A percentile compares a stretch with the other conserved stretches of the same genome.
Evolutionary conservation across 352 stramenopile genomes (phyloP).

Genomic region (Pythium dissimile): DNA sequence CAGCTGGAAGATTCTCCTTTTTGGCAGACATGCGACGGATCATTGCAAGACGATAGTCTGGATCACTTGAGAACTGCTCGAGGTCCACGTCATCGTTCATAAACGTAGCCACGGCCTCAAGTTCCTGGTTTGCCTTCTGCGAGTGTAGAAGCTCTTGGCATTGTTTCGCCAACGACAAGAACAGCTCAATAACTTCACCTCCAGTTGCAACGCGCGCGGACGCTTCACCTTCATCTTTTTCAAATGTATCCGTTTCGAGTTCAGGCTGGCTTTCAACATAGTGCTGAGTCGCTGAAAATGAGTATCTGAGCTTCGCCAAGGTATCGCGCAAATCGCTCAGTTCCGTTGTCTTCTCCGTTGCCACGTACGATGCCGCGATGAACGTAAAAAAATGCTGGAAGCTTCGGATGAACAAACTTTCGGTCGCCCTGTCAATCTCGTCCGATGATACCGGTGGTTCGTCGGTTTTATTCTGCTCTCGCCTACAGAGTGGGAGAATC

Average conservation of each 20-base stretch:
- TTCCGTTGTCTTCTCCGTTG: neutral
- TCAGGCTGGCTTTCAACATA: neutral
- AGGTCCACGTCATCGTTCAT: conserved; percentile 60
- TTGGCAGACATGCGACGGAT: conserved; percentile 51
- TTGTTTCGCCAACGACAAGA: conserved; percentile 28
- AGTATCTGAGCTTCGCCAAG: conserved; percentile 1
- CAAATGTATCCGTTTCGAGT: neutral
- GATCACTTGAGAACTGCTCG: conserved; percentile 45
- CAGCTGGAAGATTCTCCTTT: conserved; percentile 42
- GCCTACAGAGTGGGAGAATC: conserved; percentile 24
- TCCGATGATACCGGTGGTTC: no score
- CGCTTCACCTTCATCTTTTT: neutral
- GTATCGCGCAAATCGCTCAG: neutral
- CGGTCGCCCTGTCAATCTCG: no score
- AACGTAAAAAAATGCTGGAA: conserved; percentile 7
- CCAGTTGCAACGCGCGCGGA: neutral
- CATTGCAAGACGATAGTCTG: conserved; percentile 41
- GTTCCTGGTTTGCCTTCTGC: conserved; percentile 53
- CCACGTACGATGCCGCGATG: neutral
- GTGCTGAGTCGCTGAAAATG: neutral
- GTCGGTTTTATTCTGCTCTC: neutral
- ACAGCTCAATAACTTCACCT: neutral
- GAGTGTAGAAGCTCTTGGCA: conserved; percentile 48
- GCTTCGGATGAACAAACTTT: conserved; percentile 1
- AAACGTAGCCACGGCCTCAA: conserved; percentile 60